These are phyloP conservation scores for Dothistroma septosporum DNA, from an alignment of 2,329 filamentous ascomycete species.

Conservation along the genomic window DNA sequence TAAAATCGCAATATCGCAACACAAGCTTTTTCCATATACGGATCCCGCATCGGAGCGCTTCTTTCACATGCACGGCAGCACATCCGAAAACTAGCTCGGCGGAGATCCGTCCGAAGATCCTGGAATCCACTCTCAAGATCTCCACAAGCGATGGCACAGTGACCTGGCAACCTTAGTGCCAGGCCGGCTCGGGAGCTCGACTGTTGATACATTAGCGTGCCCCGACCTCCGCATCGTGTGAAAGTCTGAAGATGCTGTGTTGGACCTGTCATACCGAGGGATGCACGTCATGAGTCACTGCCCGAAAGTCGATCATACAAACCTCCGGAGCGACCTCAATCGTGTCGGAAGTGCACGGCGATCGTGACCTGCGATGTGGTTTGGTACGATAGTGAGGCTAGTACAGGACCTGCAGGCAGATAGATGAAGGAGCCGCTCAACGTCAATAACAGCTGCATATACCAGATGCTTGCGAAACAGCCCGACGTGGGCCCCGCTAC, in stretches of 20 bases:
- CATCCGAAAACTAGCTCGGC: not conserved
- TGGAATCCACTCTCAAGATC: not conserved
- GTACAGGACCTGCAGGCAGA: not conserved
- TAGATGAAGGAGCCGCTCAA: not conserved
- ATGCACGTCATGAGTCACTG: slow-evolving; percentile 1
- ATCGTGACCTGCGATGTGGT: not conserved
- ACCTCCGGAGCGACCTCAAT: not conserved
- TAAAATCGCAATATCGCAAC: not conserved
- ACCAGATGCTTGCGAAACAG: not conserved
- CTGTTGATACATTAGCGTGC: not conserved
- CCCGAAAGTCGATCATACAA: not conserved
- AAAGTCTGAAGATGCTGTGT: not conserved
- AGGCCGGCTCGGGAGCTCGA: no score
- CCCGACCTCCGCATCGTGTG: not conserved
- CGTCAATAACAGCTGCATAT: not conserved
- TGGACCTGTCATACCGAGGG: not conserved
- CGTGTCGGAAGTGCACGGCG: not conserved
- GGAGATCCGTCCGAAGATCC: not conserved
- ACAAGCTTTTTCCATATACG: not conserved
- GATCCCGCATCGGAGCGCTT: not conserved
- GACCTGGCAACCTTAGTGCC: not conserved
- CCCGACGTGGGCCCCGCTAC: not conserved
- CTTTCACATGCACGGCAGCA: not conserved
- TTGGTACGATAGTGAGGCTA: not conserved
- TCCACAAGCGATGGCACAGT: not conserved